Evolutionary conservation across 345 rosid species (phyloP).

Genomic region (Erysimum cheiranthoides): DNA sequence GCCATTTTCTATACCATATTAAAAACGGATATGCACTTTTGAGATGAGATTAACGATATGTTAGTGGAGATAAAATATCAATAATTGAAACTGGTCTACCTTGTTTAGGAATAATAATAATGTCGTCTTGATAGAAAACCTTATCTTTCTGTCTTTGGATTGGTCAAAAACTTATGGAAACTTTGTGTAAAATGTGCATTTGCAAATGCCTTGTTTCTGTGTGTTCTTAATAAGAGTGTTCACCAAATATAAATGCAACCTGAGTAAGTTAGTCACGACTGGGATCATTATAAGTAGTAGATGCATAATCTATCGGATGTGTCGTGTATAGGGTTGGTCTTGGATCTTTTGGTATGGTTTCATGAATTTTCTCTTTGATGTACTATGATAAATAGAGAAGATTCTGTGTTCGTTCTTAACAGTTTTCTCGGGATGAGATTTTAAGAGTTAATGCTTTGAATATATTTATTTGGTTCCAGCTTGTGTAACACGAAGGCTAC

Average conservation of each 20-base stretch:
- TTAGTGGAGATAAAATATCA: background rate
- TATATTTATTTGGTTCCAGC: slow-evolving; percentile 43
- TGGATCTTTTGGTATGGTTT: background rate
- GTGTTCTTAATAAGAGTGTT: background rate
- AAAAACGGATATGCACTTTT: background rate
- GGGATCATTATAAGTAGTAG: background rate
- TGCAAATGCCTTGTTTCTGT: background rate
- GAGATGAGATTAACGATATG: slow-evolving; percentile 7
- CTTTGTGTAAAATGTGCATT: background rate
- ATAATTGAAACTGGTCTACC: background rate
- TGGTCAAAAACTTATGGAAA: background rate
- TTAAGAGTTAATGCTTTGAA: slow-evolving; percentile 1
- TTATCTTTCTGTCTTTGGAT: background rate
- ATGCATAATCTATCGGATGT: background rate
- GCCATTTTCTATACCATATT: background rate
- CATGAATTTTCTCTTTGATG: background rate
- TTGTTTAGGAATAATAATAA: background rate
- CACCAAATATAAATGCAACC: background rate
- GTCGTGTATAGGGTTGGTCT: background rate
- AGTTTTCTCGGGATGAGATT: background rate
- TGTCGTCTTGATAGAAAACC: background rate
- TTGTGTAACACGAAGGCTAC: slow-evolving; percentile 76
- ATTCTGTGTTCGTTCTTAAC: slow-evolving; percentile 2
- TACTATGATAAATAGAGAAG: background rate
- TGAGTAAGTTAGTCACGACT: background rate